A percentile compares a stretch with the other conserved stretches of the same genome.
phyloP scores from a whole-genome alignment of 192 early-diverging fungal genomes.

The Podochytrium sp. region DNA sequence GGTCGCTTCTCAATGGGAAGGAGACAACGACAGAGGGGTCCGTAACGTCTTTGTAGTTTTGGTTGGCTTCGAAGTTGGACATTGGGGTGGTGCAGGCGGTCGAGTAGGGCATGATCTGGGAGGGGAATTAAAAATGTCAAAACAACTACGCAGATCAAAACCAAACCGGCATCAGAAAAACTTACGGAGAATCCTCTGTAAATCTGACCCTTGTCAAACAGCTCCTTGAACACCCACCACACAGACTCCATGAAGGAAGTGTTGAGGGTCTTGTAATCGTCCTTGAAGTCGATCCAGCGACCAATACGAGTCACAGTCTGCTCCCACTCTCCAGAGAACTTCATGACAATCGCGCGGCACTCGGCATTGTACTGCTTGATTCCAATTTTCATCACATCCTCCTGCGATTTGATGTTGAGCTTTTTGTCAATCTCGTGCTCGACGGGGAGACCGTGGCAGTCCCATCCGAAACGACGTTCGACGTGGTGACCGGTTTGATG shows the following conservation, averaged over 20 bases:
- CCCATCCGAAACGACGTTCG: constrained; percentile 98
- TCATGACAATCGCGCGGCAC: constrained; percentile 97
- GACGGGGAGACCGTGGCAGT: constrained; percentile 90
- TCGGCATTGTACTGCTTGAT: constrained; percentile 97
- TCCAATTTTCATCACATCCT: constrained; percentile 90
- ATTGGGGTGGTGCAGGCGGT: constrained; percentile 89
- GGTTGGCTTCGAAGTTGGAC: constrained; percentile 95
- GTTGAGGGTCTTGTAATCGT: constrained; percentile 99
- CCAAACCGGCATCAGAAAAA: background rate
- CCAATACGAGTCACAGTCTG: constrained; percentile 92
- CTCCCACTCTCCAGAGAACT: constrained; percentile 91
- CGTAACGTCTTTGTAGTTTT: constrained; percentile 97
- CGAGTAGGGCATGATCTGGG: constrained; percentile 90
- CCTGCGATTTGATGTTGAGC: constrained; percentile 81
- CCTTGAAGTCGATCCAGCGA: constrained; percentile 99
- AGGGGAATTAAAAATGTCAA: background rate
- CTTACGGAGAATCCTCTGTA: constrained; percentile 87
- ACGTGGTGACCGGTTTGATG: constrained; percentile 95
- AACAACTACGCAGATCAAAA: constrained; percentile 10
- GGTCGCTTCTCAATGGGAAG: constrained; percentile 88
- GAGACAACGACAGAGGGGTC: constrained; percentile 94
- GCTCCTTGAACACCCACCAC: constrained; percentile 99
- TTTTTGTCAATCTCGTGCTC: constrained; percentile 98
- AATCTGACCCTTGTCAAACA: constrained; percentile 92
- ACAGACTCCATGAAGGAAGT: constrained; percentile 96